Base-by-base conservation (phyloP, 495 filamentous ascomycete genomes). In the Podospora pseudopauciseta region DNA sequence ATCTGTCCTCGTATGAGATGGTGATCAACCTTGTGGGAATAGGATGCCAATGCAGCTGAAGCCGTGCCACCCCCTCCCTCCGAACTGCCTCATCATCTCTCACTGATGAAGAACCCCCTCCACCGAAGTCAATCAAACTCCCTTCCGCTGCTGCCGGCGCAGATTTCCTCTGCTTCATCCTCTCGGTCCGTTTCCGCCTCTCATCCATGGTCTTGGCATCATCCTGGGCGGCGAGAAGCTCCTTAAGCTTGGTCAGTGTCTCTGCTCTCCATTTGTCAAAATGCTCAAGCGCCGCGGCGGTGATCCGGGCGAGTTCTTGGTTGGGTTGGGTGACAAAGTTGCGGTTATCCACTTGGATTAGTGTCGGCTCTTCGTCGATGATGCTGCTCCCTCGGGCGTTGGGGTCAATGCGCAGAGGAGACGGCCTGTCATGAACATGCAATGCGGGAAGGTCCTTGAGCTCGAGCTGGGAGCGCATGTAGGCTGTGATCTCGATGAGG, bases 11-110 rank as follows among this genome's bases (percentile, higher is more conserved):
- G 11, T 77, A 56, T 1, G 80, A 68, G 67, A 83, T 73, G 2
- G 75, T 76, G 0, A 74, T 65, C 26, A 87, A 73, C 6, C 76
- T 68, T 0, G 81, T 86, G 3, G 82, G 76, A 56, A 86, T 81
- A 2, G 82, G 75, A 3, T 81, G 82, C 67, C 82, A 86, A 28
- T 76, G 63, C 6, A 62, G 34, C 66, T 81, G 80, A 23, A 84
- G 78, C 0, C 74, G 63, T 0, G 76, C 64, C 3, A 79, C 66
- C 53, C 76, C 75, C 19, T 73, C 64, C 23, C 73, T 70, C 28
- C 73, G 66, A 28, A 68, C 67, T 23, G 20, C 54, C 26, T 60
- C 30, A 26, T 68, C 30, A 0, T 28, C 4, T 5, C 68, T 68
- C 27, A 66, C 72, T 0, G 67, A 67, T 39, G 68, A 58, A 6